Conservation (phyloP, 768 basidiomycete genomes). For the Termitomyces heimii region DNA sequence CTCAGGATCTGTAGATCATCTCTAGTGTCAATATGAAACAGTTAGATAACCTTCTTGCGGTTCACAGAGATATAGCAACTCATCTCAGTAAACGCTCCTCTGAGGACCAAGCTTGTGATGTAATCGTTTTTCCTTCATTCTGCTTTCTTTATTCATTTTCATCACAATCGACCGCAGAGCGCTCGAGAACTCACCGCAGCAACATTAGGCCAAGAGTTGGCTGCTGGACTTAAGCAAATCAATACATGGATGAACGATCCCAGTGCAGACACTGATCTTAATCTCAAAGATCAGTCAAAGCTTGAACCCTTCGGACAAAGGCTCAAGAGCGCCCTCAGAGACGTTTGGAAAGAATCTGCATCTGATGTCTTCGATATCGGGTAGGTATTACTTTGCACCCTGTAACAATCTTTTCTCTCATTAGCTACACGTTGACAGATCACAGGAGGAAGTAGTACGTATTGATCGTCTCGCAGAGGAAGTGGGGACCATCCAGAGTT, state of each 20-base stretch:
- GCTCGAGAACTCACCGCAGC: constrained; percentile 78
- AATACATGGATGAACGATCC: constrained; percentile 43
- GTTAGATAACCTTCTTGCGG: constrained; percentile 52
- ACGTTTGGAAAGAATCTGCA: constrained; percentile 66
- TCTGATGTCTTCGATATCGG: constrained; percentile 79
- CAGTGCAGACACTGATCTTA: constrained; percentile 37
- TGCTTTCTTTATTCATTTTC: neutral
- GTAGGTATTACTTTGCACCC: constrained; percentile 34
- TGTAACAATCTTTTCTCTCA: neutral
- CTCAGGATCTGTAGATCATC: constrained; percentile 38
- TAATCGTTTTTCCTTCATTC: constrained; percentile 26
- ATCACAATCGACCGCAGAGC: constrained; percentile 44
- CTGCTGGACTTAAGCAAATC: constrained; percentile 57
- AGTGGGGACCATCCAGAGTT: constrained; percentile 68
- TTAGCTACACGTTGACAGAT: constrained; percentile 29
- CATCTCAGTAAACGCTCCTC: constrained; percentile 68
- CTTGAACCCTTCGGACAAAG: constrained; percentile 46
- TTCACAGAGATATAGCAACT: constrained; percentile 58
- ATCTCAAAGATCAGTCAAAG: constrained; percentile 33
- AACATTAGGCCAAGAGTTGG: constrained; percentile 78
- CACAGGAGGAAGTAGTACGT: constrained; percentile 63
- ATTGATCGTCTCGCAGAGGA: constrained; percentile 70
- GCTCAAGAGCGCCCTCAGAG: constrained; percentile 58
- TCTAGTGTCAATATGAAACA: constrained; percentile 39
- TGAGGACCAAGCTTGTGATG: constrained; percentile 79